Evolutionary conservation across 1,139 yeast species (phyloP).

Genomic region (Maudiozyma humilis): DNA sequence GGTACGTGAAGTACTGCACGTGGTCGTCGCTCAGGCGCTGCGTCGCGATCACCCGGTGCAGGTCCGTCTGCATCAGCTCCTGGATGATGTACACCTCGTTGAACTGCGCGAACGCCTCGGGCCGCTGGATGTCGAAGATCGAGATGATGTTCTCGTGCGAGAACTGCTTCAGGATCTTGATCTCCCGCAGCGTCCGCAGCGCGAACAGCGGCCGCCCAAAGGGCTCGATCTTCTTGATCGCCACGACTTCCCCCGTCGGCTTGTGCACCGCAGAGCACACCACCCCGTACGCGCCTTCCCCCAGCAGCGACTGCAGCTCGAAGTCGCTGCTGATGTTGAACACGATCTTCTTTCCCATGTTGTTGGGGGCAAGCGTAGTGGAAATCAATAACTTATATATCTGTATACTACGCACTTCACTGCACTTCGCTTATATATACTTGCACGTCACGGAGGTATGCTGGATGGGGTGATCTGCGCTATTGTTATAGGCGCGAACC

Average conservation of each 20-base stretch:
- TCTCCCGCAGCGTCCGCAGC: slow-evolving; percentile 79
- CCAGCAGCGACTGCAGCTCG: slow-evolving; percentile 72
- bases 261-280: slow-evolving; percentile 88
- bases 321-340: slow-evolving; percentile 87
- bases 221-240: slow-evolving; percentile 90
- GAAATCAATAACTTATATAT: too few species aligned
- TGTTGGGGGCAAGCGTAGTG: too few species aligned
- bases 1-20: slow-evolving; percentile 87
- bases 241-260: slow-evolving; percentile 85
- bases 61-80: slow-evolving; percentile 93
- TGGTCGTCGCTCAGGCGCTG: slow-evolving; percentile 85
- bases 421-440: too few species aligned
- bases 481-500: not conserved
- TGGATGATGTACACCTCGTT: slow-evolving; percentile 87
- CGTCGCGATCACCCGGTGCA: slow-evolving; percentile 82
- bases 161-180: slow-evolving; percentile 80
- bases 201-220: slow-evolving; percentile 90
- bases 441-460: too few species aligned
- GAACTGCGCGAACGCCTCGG: slow-evolving; percentile 64
- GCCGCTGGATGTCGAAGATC: slow-evolving; percentile 84
- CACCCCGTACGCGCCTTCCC: slow-evolving; percentile 98
- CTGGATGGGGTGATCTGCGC: not conserved
- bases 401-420: too few species aligned
- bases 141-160: slow-evolving; percentile 87
- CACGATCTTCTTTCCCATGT: slow-evolving; percentile 43